Evolutionary conservation across 768 basidiomycete genomes (phyloP).

Genomic region (Cyclocybe aegerita): DNA sequence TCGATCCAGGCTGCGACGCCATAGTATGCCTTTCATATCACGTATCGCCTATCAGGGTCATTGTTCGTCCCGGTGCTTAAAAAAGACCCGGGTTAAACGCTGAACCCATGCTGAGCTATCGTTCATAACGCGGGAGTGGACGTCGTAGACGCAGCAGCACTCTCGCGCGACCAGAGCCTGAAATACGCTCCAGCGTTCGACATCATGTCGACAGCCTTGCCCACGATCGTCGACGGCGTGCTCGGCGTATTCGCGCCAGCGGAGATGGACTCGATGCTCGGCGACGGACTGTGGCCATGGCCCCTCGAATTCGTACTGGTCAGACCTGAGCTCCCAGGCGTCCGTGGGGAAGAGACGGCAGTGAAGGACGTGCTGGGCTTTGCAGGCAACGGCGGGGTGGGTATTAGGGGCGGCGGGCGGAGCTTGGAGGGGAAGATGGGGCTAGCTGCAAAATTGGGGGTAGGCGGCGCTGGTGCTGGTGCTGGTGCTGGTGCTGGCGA

Average conservation of each 20-base stretch:
- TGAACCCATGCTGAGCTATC: too few species aligned
- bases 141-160: neutral
- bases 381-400: constrained; percentile 27
- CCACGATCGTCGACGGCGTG: constrained; percentile 35
- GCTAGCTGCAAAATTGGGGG: neutral
- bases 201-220: constrained; percentile 74
- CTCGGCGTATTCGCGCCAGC: constrained; percentile 13
- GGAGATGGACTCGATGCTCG: constrained; percentile 10
- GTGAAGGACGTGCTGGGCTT: constrained; percentile 36
- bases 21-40: neutral
- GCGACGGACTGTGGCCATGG: constrained; percentile 10
- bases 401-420: constrained; percentile 29
- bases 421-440: constrained; percentile 20
- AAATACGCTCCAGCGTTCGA: constrained; percentile 77
- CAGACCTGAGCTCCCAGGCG: constrained; percentile 7
- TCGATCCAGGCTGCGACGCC: neutral
- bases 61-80: too few species aligned
- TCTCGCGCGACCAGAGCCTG: constrained; percentile 44
- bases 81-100: too few species aligned
- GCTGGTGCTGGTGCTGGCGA: constrained; percentile 1
- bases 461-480: neutral
- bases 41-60: too few species aligned
- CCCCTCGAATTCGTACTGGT: constrained; percentile 7
- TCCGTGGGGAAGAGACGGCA: constrained; percentile 16
- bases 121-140: neutral